Evolutionary conservation across 2,329 filamentous ascomycete species (phyloP).

Genomic region (Knufia petricola): DNA sequence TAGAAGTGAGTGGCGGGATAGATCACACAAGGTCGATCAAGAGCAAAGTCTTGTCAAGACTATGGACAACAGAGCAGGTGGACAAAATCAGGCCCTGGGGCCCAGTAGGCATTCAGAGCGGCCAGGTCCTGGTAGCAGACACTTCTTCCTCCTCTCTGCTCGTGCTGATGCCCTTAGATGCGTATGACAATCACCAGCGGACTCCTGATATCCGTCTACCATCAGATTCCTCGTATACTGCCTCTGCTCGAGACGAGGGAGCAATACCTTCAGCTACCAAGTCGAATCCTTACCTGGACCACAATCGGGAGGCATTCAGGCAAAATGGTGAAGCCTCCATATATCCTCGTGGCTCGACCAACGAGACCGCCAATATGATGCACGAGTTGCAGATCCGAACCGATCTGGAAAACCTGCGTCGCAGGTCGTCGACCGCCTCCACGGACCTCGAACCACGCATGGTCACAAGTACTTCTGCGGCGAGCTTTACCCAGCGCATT

Average conservation of each 20-base stretch:
- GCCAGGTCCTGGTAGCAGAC: not conserved
- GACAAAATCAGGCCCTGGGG: not conserved
- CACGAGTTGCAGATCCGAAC: slow-evolving; percentile 21
- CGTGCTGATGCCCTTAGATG: not conserved
- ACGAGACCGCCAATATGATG: slow-evolving; percentile 16
- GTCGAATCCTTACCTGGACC: slow-evolving; percentile 6
- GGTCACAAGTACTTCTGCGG: slow-evolving; percentile 33
- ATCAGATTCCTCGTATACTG: slow-evolving; percentile 10
- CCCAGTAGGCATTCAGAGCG: not conserved
- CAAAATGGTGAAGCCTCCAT: slow-evolving; percentile 14
- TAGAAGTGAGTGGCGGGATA: not conserved
- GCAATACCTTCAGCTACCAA: not conserved
- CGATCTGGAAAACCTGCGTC: slow-evolving; percentile 14
- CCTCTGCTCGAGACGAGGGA: slow-evolving; percentile 1
- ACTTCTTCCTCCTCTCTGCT: not conserved
- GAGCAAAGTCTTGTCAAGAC: not conserved
- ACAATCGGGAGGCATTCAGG: slow-evolving; percentile 16
- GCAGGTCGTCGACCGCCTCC: slow-evolving; percentile 16
- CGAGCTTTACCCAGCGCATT: slow-evolving; percentile 35
- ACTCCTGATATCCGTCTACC: slow-evolving; percentile 14
- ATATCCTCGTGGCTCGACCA: slow-evolving; percentile 5
- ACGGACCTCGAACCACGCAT: slow-evolving; percentile 26
- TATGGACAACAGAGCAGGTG: not conserved
- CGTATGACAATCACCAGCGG: slow-evolving; percentile 2
- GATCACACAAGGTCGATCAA: too few species aligned